A percentile compares a stretch with the other conserved stretches of the same genome.
These are phyloP conservation scores for Diplodia corticola DNA, from an alignment of 2,329 filamentous ascomycete species.

Conservation along the genomic window DNA sequence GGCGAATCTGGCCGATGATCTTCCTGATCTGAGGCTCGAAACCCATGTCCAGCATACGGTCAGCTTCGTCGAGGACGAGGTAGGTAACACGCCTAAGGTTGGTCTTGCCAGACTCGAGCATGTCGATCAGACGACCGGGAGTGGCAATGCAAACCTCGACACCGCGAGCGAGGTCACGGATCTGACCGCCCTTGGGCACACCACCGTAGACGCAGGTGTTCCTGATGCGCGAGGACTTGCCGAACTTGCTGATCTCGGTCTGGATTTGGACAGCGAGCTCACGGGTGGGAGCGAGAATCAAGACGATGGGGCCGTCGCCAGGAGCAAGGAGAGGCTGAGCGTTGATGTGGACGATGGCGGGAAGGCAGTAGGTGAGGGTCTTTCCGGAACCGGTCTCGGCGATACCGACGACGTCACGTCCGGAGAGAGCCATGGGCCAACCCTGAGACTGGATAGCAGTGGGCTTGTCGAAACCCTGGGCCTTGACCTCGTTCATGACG, in stretches of 20 bases:
- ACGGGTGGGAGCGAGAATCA: constrained; percentile 94
- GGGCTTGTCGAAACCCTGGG: constrained; percentile 89
- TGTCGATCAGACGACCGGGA: constrained; percentile 95
- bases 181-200: constrained; percentile 96
- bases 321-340: constrained; percentile 93
- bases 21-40: constrained; percentile 99
- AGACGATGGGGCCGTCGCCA: constrained; percentile 93
- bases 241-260: constrained; percentile 97
- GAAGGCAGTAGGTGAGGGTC: constrained; percentile 96
- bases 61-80: constrained; percentile 96
- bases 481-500: constrained; percentile 98
- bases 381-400: constrained; percentile 99
- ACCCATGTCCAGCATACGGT: constrained; percentile 99
- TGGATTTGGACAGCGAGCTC: constrained; percentile 98
- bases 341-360: constrained; percentile 99
- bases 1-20: constrained; percentile 95
- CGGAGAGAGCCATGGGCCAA: constrained; percentile 98
- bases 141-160: constrained; percentile 99
- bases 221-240: constrained; percentile 94
- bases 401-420: constrained; percentile 97
- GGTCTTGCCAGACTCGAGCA: constrained; percentile 96
- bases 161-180: constrained; percentile 88
- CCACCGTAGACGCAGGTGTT: constrained; percentile 99
- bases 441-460: constrained; percentile 98
- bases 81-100: constrained; percentile 98